phyloP scores from a whole-genome alignment of 2,329 filamentous ascomycete species.

The Polytolypa hystricis region DNA sequence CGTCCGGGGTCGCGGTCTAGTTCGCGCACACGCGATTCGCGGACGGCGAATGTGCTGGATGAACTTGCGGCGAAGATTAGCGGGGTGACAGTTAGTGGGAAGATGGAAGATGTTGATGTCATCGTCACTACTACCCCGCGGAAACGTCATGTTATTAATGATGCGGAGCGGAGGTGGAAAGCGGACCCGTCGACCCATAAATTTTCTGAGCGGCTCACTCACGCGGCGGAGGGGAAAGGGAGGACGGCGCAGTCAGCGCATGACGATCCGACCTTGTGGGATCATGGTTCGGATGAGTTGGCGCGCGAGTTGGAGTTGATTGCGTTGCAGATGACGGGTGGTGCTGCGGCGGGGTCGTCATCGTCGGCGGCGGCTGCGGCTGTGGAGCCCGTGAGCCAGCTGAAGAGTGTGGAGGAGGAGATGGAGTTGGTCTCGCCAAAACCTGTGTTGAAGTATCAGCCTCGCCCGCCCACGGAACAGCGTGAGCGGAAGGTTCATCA shows the following conservation, averaged over 20 bases:
- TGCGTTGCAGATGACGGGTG: slow-evolving; percentile 30
- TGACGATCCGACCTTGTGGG: slow-evolving; percentile 28
- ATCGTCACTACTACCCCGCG: slow-evolving; percentile 13
- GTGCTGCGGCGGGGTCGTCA: slow-evolving; percentile 8
- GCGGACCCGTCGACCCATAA: slow-evolving; percentile 23
- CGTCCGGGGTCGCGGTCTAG: not conserved
- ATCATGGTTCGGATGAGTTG: slow-evolving; percentile 32
- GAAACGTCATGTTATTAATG: slow-evolving; percentile 31
- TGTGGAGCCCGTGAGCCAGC: not conserved
- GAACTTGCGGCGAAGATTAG: slow-evolving; percentile 17
- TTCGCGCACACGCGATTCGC: not conserved
- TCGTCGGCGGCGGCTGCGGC: not conserved
- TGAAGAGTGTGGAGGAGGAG: slow-evolving; percentile 1
- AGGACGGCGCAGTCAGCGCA: slow-evolving; percentile 25
- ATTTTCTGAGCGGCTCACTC: slow-evolving; percentile 5
- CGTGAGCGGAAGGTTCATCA: not conserved
- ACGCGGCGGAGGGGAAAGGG: not conserved
- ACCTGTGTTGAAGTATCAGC: slow-evolving; percentile 26
- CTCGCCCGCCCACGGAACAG: slow-evolving; percentile 19
- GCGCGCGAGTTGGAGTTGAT: slow-evolving; percentile 32
- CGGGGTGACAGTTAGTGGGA: slow-evolving; percentile 3
- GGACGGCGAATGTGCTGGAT: slow-evolving; percentile 21
- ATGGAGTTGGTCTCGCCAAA: slow-evolving; percentile 17
- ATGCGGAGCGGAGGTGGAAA: slow-evolving; percentile 29
- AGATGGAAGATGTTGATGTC: slow-evolving; percentile 6